Evolutionary conservation across 257 asterid species (phyloP).

Genomic region (Penstemon davidsonii): DNA sequence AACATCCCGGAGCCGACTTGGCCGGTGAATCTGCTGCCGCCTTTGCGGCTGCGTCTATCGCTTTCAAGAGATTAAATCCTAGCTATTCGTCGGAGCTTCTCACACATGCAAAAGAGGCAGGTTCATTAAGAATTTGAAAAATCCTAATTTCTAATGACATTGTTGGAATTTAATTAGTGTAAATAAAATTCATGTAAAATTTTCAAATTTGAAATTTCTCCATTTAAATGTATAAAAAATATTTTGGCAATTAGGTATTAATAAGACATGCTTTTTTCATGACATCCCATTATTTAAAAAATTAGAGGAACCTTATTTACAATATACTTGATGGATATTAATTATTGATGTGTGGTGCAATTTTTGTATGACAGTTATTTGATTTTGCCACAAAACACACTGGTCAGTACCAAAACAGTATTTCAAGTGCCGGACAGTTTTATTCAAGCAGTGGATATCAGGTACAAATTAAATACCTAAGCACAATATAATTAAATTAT

Average conservation of each 20-base stretch:
- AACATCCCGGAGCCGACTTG: slow-evolving; percentile 67
- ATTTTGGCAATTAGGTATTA: too few species aligned
- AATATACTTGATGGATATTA: too few species aligned
- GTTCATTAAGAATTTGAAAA: too few species aligned
- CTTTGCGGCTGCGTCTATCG: slow-evolving; percentile 55
- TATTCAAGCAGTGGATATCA: slow-evolving; percentile 56
- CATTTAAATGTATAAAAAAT: too few species aligned
- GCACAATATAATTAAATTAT: too few species aligned
- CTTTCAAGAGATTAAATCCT: slow-evolving; percentile 28
- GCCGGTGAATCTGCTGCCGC: slow-evolving; percentile 77
- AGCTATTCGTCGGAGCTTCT: slow-evolving; percentile 40
- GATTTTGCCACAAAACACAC: slow-evolving; percentile 45
- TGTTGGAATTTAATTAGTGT: too few species aligned
- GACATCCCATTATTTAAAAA: not conserved
- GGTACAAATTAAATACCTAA: slow-evolving; percentile 28
- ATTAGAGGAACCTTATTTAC: too few species aligned
- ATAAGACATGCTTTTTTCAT: not conserved
- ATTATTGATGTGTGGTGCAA: too few species aligned
- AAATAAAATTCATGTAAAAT: too few species aligned
- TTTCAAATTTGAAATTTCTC: too few species aligned
- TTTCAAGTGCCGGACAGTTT: slow-evolving; percentile 39
- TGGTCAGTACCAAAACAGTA: slow-evolving; percentile 51
- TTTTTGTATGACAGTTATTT: slow-evolving; percentile 40
- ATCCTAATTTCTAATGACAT: too few species aligned
- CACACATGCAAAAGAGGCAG: slow-evolving; percentile 54